Percentiles rank a stretch among this genome's conserved stretches.
Evolutionary conservation across 2,329 filamentous ascomycete genomes (phyloP).

Genomic region (Cladorrhinum sp.): DNA sequence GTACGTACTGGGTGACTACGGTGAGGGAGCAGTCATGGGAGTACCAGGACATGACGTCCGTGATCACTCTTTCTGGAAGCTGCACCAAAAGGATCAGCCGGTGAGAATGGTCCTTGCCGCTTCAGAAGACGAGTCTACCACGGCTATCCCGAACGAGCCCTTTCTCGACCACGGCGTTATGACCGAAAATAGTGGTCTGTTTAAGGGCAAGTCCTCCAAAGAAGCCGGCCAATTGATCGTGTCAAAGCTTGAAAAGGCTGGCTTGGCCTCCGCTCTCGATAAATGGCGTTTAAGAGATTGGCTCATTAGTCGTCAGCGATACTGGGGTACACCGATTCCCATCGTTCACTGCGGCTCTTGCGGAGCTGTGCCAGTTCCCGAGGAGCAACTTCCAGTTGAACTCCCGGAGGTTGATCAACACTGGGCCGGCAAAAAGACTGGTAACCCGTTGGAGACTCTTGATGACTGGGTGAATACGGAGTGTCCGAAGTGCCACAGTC

Average conservation of each 20-base stretch:
- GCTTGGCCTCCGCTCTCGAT: constrained; percentile 60
- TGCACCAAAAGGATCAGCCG: constrained; percentile 60
- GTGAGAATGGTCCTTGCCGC: constrained; percentile 62
- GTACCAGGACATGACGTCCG: constrained; percentile 81
- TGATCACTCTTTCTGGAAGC: constrained; percentile 76
- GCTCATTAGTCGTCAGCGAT: constrained; percentile 87
- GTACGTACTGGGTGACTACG: constrained; percentile 82
- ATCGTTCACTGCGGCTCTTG: constrained; percentile 78
- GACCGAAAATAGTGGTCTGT: constrained; percentile 62
- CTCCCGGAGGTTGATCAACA: constrained; percentile 68
- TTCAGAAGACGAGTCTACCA: constrained; percentile 47
- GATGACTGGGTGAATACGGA: constrained; percentile 70
- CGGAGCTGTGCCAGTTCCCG: constrained; percentile 75
- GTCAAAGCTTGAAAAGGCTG: constrained; percentile 50
- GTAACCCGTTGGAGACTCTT: constrained; percentile 73
- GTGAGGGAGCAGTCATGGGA: constrained; percentile 87
- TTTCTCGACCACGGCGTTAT: constrained; percentile 66
- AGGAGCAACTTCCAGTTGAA: constrained; percentile 70
- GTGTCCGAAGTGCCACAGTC: constrained; percentile 69
- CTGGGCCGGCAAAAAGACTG: constrained; percentile 65
- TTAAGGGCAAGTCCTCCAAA: constrained; percentile 60
- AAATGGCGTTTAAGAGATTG: constrained; percentile 84
- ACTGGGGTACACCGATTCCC: constrained; percentile 89
- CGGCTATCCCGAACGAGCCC: constrained; percentile 47
- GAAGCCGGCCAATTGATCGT: constrained; percentile 63